These are phyloP conservation scores for Clonostachys chloroleuca DNA, from an alignment of 2,329 filamentous ascomycete genomes.

Conservation along the genomic window DNA sequence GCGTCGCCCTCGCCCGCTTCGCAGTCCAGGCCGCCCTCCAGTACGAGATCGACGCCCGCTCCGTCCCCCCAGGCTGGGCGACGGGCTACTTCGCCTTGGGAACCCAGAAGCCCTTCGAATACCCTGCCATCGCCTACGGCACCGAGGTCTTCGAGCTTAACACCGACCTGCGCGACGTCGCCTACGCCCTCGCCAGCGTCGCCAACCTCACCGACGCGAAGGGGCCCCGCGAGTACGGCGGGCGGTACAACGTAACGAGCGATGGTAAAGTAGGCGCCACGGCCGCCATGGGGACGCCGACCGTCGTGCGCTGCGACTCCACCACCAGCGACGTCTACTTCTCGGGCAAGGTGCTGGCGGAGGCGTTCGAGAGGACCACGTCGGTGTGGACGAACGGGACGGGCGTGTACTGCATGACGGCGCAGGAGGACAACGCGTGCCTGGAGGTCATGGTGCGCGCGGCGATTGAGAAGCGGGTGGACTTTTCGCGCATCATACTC, in stretches of 20 bases:
- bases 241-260: constrained; percentile 35
- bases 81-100: constrained; percentile 69
- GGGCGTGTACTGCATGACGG: constrained; percentile 64
- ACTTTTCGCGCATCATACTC: constrained; percentile 63
- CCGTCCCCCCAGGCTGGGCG: constrained; percentile 59
- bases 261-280: constrained; percentile 28
- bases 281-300: constrained; percentile 40
- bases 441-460: constrained; percentile 61
- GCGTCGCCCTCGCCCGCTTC: constrained; percentile 64
- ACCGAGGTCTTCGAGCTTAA: constrained; percentile 69
- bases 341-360: constrained; percentile 54
- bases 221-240: constrained; percentile 46
- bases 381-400: constrained; percentile 62
- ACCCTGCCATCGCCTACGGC: constrained; percentile 57
- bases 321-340: constrained; percentile 72
- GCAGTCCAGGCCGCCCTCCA: constrained; percentile 72
- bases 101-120: constrained; percentile 45
- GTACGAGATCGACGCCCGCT: constrained; percentile 69
- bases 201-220: constrained; percentile 48
- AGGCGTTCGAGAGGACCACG: constrained; percentile 63
- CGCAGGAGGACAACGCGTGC: constrained; percentile 69
- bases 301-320: constrained; percentile 60
- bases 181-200: constrained; percentile 41
- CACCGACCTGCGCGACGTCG: constrained; percentile 48
- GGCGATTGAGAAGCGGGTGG: constrained; percentile 50